Evolutionary conservation across 176 grass and related monocot species (phyloP), one percentile per base, ranked within the genome.

Genomic region (Hsuehochloa calcarea): DNA sequence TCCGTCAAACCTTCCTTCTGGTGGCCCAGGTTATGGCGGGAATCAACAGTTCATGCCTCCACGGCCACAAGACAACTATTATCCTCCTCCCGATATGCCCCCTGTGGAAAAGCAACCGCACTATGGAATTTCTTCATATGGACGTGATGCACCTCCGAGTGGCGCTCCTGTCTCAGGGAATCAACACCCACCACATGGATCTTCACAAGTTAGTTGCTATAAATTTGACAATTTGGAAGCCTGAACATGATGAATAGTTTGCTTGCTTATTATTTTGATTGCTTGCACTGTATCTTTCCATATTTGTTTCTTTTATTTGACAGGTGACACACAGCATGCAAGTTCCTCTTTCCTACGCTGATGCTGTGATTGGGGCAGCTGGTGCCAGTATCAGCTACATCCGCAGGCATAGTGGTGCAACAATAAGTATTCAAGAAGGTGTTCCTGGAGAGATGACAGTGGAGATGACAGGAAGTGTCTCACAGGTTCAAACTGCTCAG

Each of bases 401-500:
- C 56, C 91, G 96, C 49, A 93, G 92, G 81, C 91, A 94, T 38
- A 99, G 96, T 89, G 96, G 96, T 60, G 96, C 96, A 67, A 94
- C 93, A 6, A 88, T 99, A 81, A 99, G 93, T 72, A 95, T 99
- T 87, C 93, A 99, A 80, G 96, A 96, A 93, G 96, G 93, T 54
- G 89, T 76, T 72, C 93, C 93, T 72, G 96, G 96, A 65, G 93
- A 99, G 84, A 99, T 99, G 96, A 91, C 93, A 38, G 96, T 99
- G 55, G 96, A 99, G 90, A 99, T 99, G 52, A 80, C 74, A 64
- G 96, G 96, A 29, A 99, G 66, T 56, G 87, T 76, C 19, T 77
- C 96, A 68, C 96, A 99, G 87, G 88, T 99, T 84, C 96, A 96
- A 73, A 91, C 93, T 89, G 96, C 96, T 72, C 96, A 95, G 88